phyloP scores from a whole-genome alignment of 139 green algal genomes.

The Tetradesmus lagerheimii region DNA sequence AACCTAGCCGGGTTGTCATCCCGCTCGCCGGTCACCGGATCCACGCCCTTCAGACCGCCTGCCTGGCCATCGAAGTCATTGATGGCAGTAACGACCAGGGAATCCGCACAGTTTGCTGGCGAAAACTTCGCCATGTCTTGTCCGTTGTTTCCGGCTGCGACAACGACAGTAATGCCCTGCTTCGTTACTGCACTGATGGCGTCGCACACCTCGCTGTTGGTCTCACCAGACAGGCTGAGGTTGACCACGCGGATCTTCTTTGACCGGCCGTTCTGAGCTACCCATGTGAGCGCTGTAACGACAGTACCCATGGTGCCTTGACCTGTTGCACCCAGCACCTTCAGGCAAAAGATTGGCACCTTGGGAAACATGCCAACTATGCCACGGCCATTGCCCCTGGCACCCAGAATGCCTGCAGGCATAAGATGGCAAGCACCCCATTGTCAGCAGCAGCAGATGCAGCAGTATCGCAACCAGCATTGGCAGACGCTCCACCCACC shows the following conservation, averaged over 20 bases:
- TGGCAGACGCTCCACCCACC: too few species aligned
- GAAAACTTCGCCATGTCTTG: slow-evolving; percentile 15
- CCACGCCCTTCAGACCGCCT: not conserved
- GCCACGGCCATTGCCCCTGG: not conserved
- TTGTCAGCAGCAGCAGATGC: not conserved
- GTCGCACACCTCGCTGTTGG: slow-evolving; percentile 26
- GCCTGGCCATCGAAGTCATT: slow-evolving; percentile 35
- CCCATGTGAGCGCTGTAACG: slow-evolving; percentile 38
- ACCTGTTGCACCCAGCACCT: slow-evolving; percentile 26
- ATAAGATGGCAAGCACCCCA: not conserved
- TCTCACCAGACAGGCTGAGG: slow-evolving; percentile 33
- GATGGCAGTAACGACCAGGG: slow-evolving; percentile 35
- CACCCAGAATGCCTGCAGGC: slow-evolving; percentile 32
- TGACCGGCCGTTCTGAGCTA: slow-evolving; percentile 31
- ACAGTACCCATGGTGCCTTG: slow-evolving; percentile 43
- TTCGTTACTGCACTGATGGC: slow-evolving; percentile 28
- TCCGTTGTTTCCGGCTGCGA: slow-evolving; percentile 45
- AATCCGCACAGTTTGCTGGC: not conserved
- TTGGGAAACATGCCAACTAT: slow-evolving; percentile 38
- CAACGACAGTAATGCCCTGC: slow-evolving; percentile 42
- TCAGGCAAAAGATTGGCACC: slow-evolving; percentile 27
- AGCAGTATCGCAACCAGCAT: not conserved
- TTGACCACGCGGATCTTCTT: slow-evolving; percentile 41
- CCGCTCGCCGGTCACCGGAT: not conserved
- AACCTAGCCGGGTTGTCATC: slow-evolving; percentile 37